Percentiles rank a stretch among this genome's conserved stretches.
phyloP scores from a whole-genome alignment of 2,329 filamentous ascomycete genomes.

The Zelopaecilomyces penicillatus region DNA sequence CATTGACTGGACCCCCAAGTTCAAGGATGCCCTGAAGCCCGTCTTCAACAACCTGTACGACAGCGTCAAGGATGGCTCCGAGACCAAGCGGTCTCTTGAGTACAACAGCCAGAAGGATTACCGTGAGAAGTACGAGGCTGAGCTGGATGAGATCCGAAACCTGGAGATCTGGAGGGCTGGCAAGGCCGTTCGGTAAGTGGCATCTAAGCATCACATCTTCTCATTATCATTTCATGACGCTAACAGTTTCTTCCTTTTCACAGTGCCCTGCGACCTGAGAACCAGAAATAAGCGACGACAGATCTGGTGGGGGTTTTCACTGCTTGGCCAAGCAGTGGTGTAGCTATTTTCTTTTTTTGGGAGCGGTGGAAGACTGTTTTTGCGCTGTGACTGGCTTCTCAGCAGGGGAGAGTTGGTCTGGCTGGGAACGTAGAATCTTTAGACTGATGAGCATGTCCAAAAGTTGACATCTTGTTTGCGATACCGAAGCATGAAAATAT shows the following conservation, averaged over 20 bases:
- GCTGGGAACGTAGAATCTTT: too few species aligned
- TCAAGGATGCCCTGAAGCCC: conserved; percentile 98
- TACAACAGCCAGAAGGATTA: conserved; percentile 97
- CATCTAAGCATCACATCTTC: neutral
- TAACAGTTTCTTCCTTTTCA: conserved; percentile 7
- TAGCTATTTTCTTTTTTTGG: too few species aligned
- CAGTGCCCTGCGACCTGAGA: conserved; percentile 74
- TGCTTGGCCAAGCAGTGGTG: too few species aligned
- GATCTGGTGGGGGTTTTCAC: neutral
- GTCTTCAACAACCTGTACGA: conserved; percentile 98
- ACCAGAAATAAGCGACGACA: conserved; percentile 47
- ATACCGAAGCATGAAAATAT: too few species aligned
- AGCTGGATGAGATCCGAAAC: conserved; percentile 97
- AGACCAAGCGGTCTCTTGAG: conserved; percentile 93
- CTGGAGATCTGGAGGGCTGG: conserved; percentile 99
- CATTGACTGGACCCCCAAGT: conserved; percentile 95
- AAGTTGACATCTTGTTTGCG: too few species aligned
- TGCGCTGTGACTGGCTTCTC: too few species aligned
- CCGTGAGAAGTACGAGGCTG: conserved; percentile 92
- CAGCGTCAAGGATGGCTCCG: conserved; percentile 79
- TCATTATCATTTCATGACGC: neutral
- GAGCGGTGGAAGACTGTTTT: too few species aligned
- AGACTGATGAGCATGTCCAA: too few species aligned
- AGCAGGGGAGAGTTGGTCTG: too few species aligned
- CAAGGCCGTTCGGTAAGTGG: conserved; percentile 79